These are phyloP conservation scores for Tilletia setariae DNA, from an alignment of 1,284 basidiomycete species.

Conservation along the genomic window DNA sequence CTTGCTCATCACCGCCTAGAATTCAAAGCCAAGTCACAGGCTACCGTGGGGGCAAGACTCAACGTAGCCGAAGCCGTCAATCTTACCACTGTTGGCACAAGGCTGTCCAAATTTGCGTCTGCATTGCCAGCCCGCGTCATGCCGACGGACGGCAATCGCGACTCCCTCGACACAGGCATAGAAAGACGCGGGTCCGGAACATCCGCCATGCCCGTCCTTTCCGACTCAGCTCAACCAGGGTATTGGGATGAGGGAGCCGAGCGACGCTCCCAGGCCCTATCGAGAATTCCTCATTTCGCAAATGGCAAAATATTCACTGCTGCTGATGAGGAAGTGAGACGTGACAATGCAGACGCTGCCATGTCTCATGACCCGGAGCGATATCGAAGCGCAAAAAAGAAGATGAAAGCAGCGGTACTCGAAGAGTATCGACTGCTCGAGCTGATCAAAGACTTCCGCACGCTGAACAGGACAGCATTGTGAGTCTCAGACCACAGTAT, in stretches of 20 bases:
- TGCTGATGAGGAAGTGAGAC: conserved; percentile 30
- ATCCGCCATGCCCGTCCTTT: conserved; percentile 13
- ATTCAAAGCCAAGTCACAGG: conserved; percentile 25
- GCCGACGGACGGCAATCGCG: neutral
- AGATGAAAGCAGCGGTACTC: conserved; percentile 73
- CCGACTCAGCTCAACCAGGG: conserved; percentile 11
- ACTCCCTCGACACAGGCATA: conserved; percentile 22
- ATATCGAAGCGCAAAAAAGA: conserved; percentile 76
- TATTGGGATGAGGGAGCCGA: conserved; percentile 39
- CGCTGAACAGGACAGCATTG: neutral
- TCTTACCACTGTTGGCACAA: neutral
- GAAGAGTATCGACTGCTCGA: conserved; percentile 79
- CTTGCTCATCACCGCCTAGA: conserved; percentile 48
- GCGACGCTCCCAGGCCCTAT: conserved; percentile 39
- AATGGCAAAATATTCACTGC: neutral
- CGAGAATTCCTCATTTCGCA: conserved; percentile 1
- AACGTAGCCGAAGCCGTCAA: neutral
- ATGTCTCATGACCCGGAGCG: conserved; percentile 67
- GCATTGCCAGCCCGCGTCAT: no score
- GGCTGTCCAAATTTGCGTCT: neutral
- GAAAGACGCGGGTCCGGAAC: conserved; percentile 40
- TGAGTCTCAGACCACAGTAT: neutral
- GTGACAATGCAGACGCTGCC: conserved; percentile 42
- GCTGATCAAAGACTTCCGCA: conserved; percentile 68
- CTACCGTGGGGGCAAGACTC: neutral